A percentile compares a stretch with the other conserved stretches of the same genome.
phyloP scores from a whole-genome alignment of 2,329 filamentous ascomycete genomes.

The Xylariaceae sp. region DNA sequence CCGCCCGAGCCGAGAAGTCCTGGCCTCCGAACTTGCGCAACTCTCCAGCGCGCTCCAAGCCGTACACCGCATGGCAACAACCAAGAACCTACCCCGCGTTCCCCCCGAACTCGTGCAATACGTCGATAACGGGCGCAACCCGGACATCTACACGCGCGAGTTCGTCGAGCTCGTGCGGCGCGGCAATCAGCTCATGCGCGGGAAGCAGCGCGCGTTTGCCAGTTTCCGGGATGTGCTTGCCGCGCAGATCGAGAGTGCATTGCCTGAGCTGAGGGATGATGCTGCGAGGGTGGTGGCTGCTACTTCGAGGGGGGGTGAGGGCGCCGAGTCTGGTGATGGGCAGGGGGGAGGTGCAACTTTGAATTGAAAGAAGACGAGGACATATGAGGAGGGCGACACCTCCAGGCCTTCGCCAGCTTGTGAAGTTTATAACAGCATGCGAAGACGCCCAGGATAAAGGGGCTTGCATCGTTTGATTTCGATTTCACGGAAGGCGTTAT shows the following conservation, averaged over 20 bases:
- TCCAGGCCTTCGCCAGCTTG: no score
- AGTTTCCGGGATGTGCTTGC: constrained; percentile 60
- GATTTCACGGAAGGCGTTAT: no score
- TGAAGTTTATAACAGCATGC: no score
- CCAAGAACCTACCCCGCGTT: constrained; percentile 46
- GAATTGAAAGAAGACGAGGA: neutral
- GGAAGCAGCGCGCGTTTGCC: constrained; percentile 59
- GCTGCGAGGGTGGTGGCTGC: constrained; percentile 47
- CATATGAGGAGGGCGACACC: no score
- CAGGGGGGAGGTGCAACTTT: neutral
- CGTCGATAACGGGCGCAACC: constrained; percentile 68
- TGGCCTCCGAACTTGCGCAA: constrained; percentile 48
- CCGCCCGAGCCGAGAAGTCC: constrained; percentile 50
- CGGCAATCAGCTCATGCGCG: constrained; percentile 63
- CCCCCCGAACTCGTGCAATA: constrained; percentile 64
- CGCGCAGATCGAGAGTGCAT: constrained; percentile 50
- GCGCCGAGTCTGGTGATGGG: neutral
- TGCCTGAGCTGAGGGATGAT: constrained; percentile 57
- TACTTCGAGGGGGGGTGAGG: constrained; percentile 31
- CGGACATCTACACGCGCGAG: constrained; percentile 70
- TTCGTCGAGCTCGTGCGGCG: constrained; percentile 66
- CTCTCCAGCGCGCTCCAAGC: constrained; percentile 38
- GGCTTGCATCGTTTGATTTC: no score
- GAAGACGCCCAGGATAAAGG: no score
- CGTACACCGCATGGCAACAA: constrained; percentile 39